A percentile compares a stretch with the other conserved stretches of the same genome.
These are phyloP conservation scores for Wolfiporia cocos DNA, from an alignment of 1,284 basidiomycete genomes.

Conservation along the genomic window DNA sequence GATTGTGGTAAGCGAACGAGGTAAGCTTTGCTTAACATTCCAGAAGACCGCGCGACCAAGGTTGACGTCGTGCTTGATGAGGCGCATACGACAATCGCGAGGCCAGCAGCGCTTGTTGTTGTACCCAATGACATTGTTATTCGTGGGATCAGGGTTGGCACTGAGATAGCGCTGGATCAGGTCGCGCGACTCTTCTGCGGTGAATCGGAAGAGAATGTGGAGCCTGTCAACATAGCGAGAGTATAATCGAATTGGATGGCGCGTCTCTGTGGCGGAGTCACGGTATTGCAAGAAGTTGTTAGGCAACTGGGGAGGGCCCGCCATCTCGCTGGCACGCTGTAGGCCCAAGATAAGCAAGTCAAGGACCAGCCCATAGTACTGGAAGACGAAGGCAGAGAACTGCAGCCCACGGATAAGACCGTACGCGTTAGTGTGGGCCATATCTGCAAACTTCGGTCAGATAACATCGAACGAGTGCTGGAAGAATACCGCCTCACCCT, in stretches of 20 bases:
- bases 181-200: slow-evolving; percentile 96
- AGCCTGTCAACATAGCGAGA: slow-evolving; percentile 92
- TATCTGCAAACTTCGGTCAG: slow-evolving; percentile 39
- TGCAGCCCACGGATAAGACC: slow-evolving; percentile 93
- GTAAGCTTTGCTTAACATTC: slow-evolving; percentile 98
- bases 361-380: slow-evolving; percentile 89
- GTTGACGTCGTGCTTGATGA: slow-evolving; percentile 99
- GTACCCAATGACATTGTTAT: slow-evolving; percentile 98
- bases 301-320: slow-evolving; percentile 90
- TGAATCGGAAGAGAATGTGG: slow-evolving; percentile 96
- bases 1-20: slow-evolving; percentile 94
- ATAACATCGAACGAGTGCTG: too few species aligned
- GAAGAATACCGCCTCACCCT: slow-evolving; percentile 43
- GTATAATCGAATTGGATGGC: slow-evolving; percentile 93
- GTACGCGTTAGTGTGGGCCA: slow-evolving; percentile 89
- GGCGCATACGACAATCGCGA: slow-evolving; percentile 95
- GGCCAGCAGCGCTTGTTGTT: slow-evolving; percentile 99
- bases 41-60: slow-evolving; percentile 97
- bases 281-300: slow-evolving; percentile 97
- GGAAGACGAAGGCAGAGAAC: slow-evolving; percentile 96
- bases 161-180: slow-evolving; percentile 97
- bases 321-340: slow-evolving; percentile 94
- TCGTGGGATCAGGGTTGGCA: slow-evolving; percentile 96
- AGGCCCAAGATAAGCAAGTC: slow-evolving; percentile 92
- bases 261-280: slow-evolving; percentile 88